Evolutionary conservation across 148 eudicot genomes (phyloP), one percentile per base, ranked within the genome.

Genomic region (Rhododendron simsii): DNA sequence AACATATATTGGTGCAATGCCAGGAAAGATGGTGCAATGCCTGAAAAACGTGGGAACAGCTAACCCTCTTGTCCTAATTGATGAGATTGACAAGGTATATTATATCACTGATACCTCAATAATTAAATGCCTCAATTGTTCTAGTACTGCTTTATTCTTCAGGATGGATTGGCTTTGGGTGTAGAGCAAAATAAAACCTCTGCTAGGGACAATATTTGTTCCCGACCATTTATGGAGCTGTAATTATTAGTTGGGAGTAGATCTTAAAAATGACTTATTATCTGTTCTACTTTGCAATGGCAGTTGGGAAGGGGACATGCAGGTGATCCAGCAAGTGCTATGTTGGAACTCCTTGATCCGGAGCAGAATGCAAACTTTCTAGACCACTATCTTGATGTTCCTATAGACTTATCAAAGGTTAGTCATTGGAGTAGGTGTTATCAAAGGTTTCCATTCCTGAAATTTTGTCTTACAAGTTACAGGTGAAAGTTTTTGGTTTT

Each of bases 1-100:
- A 81, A 97, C 99, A 69, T 97, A 97, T 89, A 97, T 97, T 90
- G 99, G 99, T 88, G 99, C 99, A 85, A 97, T 97, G 99, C 99
- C 99, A 44, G 99, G 99, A 85, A 97, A 97, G 88, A 88, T 97
- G 94, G 99, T 97, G 81, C 99, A 97, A 87, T 97, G 99, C 85
- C 87, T 97, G 88, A 97, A 97, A 90, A 94, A 87, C 83, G 98
- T 97, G 59, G 99, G 96, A 84, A 97, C 99, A 35, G 95, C 98
- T 80, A 97, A 97, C 76, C 99, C 99, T 90, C 99, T 97, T 87
- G 99, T 97, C 80, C 86, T 97, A 85, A 97, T 97, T 41, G 99
- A 97, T 92, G 99, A 97, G 90, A 97, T 97, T 78, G 99, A 97
- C 89, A 97, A 97, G 99, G 99, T 96, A 93, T 89, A 93, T 88